A percentile compares a stretch with the other conserved stretches of the same genome.
These are phyloP conservation scores for Plectranthus barbatus DNA, from an alignment of 257 asterid species.

Conservation along the genomic window DNA sequence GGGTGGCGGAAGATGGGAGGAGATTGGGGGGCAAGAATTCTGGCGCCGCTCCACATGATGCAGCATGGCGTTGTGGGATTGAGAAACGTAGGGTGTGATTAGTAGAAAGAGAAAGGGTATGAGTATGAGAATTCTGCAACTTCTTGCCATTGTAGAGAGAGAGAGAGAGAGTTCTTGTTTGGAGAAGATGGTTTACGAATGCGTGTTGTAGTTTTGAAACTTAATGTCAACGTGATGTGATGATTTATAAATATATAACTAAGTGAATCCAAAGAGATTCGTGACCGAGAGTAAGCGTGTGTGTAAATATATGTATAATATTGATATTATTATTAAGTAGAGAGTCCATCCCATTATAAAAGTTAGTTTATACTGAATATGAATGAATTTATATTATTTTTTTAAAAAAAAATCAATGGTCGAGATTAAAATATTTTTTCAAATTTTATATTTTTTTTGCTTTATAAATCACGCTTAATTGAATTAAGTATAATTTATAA, in stretches of 20 bases:
- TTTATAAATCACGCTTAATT: no score
- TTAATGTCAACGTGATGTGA: background rate
- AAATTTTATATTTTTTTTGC: no score
- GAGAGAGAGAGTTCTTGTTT: conserved; percentile 9
- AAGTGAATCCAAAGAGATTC: background rate
- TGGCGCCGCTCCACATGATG: conserved; percentile 19
- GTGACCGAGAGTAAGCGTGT: background rate
- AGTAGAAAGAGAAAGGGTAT: conserved; percentile 8
- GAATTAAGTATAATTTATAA: no score
- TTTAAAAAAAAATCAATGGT: no score
- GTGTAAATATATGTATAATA: no score
- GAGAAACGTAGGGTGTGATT: conserved; percentile 9
- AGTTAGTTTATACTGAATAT: no score
- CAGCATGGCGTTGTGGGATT: conserved; percentile 11
- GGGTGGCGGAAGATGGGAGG: conserved; percentile 23
- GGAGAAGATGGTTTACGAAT: background rate
- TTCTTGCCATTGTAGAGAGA: conserved; percentile 19
- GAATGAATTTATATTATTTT: no score
- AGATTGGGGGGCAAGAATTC: conserved; percentile 21
- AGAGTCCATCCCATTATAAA: no score
- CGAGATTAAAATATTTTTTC: no score
- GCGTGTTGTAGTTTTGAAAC: background rate
- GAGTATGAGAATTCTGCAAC: background rate
- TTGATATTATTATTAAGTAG: no score
- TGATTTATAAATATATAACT: background rate